Evolutionary conservation across 768 basidiomycete genomes (phyloP).

Genomic region (Boletus vinaceobasis): DNA sequence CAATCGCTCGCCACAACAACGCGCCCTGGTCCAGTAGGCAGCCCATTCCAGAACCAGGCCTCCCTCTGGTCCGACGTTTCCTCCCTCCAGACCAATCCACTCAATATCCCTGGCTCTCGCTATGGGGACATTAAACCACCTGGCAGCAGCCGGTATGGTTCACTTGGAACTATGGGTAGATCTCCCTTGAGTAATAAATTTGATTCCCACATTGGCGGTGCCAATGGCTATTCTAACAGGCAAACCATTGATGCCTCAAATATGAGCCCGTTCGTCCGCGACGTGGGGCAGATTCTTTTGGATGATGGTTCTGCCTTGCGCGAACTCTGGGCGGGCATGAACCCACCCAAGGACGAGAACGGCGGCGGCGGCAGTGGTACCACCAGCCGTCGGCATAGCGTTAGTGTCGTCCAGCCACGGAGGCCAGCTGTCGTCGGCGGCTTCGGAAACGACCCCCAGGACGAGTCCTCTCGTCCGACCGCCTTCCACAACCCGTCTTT

Average conservation of each 20-base stretch:
- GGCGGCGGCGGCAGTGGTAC: constrained; percentile 71
- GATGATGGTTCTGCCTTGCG: constrained; percentile 72
- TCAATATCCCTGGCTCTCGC: constrained; percentile 50
- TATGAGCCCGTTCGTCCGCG: constrained; percentile 82
- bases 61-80: constrained; percentile 55
- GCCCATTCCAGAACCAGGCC: constrained; percentile 38
- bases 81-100: constrained; percentile 48
- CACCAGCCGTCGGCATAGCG: constrained; percentile 79
- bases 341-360: constrained; percentile 60
- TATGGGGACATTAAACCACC: constrained; percentile 66
- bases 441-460: constrained; percentile 49
- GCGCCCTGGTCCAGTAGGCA: constrained; percentile 52
- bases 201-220: constrained; percentile 45
- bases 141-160: constrained; percentile 60
- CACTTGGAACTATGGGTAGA: constrained; percentile 52
- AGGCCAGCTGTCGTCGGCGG: constrained; percentile 58
- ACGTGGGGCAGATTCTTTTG: constrained; percentile 72
- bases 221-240: constrained; percentile 45
- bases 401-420: constrained; percentile 77
- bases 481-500: constrained; percentile 34
- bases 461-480: constrained; percentile 35
- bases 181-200: constrained; percentile 52
- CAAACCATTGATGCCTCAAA: constrained; percentile 61
- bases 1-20: constrained; percentile 66
- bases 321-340: constrained; percentile 73